These are phyloP conservation scores for Fusarium brachygibbosum DNA, from an alignment of 2,329 filamentous ascomycete species.

Conservation along the genomic window DNA sequence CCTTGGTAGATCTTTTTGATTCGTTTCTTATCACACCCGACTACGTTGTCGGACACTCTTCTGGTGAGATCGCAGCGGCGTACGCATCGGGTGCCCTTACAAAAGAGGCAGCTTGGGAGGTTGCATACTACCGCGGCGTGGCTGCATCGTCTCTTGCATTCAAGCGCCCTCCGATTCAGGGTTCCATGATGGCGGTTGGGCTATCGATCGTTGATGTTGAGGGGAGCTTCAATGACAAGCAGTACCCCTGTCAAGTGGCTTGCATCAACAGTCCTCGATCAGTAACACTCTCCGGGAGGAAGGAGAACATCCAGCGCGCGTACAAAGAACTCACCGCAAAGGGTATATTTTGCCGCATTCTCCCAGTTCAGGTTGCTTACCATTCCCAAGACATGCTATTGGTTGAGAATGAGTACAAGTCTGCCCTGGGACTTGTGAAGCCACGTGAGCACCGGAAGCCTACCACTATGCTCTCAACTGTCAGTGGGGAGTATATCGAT, in stretches of 20 bases:
- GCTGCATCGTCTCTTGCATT: constrained; percentile 50
- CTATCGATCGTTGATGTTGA: constrained; percentile 50
- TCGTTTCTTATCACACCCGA: constrained; percentile 52
- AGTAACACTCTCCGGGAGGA: constrained; percentile 60
- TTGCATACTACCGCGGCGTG: constrained; percentile 59
- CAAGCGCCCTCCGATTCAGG: constrained; percentile 50
- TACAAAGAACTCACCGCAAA: constrained; percentile 50
- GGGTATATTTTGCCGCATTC: constrained; percentile 53
- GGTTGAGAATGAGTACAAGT: constrained; percentile 55
- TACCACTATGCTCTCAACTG: constrained; percentile 59
- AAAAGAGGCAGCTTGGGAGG: constrained; percentile 56
- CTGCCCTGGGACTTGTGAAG: constrained; percentile 46
- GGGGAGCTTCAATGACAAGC: constrained; percentile 45
- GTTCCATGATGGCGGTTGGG: constrained; percentile 60
- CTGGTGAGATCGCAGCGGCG: constrained; percentile 62
- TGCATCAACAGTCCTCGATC: constrained; percentile 62
- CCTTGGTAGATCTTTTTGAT: constrained; percentile 57
- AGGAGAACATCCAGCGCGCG: constrained; percentile 51
- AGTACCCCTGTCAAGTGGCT: constrained; percentile 54
- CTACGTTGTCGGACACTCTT: constrained; percentile 61
- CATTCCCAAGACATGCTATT: constrained; percentile 61
- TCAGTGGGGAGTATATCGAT: constrained; percentile 51
- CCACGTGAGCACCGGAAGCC: constrained; percentile 18
- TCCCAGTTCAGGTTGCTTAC: constrained; percentile 59
- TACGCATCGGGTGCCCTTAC: constrained; percentile 57